Percentiles rank a stretch among this genome's conserved stretches.
These are phyloP conservation scores for Neofusicoccum cordaticola DNA, from an alignment of 2,329 filamentous ascomycete species.

Conservation along the genomic window DNA sequence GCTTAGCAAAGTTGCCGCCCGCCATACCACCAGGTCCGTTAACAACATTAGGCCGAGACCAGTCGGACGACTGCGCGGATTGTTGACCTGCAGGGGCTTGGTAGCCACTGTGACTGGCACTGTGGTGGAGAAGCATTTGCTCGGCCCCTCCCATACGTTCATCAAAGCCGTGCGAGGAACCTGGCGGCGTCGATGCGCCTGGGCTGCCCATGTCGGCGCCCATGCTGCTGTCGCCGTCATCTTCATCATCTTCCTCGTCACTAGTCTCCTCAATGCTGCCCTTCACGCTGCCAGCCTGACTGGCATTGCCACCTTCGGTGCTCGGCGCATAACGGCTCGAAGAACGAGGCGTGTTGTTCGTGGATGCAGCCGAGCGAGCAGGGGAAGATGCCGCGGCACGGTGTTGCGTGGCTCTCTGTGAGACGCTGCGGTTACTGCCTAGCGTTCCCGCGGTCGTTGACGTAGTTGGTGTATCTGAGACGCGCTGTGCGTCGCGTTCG, in stretches of 20 bases:
- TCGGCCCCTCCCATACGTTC: constrained; percentile 1
- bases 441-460: constrained; percentile 16
- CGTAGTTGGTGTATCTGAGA: constrained; percentile 14
- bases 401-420: constrained; percentile 3
- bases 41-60: neutral
- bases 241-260: constrained; percentile 16
- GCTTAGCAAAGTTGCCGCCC: neutral
- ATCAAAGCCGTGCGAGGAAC: constrained; percentile 5
- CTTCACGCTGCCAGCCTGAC: constrained; percentile 15
- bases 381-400: constrained; percentile 5
- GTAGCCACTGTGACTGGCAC: neutral
- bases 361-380: constrained; percentile 13
- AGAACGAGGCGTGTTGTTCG: constrained; percentile 10
- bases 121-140: constrained; percentile 7
- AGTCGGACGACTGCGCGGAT: neutral
- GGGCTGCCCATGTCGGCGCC: neutral
- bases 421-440: constrained; percentile 15
- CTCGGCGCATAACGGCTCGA: constrained; percentile 12
- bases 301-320: neutral
- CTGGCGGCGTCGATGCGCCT: constrained; percentile 4
- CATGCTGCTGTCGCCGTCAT: constrained; percentile 5
- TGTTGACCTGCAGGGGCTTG: neutral
- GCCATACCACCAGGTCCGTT: constrained; percentile 6
- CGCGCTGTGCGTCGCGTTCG: constrained; percentile 7
- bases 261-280: constrained; percentile 17